These are phyloP conservation scores for Phytopythium aichiense DNA, from an alignment of 352 stramenopile genomes.

Conservation along the genomic window DNA sequence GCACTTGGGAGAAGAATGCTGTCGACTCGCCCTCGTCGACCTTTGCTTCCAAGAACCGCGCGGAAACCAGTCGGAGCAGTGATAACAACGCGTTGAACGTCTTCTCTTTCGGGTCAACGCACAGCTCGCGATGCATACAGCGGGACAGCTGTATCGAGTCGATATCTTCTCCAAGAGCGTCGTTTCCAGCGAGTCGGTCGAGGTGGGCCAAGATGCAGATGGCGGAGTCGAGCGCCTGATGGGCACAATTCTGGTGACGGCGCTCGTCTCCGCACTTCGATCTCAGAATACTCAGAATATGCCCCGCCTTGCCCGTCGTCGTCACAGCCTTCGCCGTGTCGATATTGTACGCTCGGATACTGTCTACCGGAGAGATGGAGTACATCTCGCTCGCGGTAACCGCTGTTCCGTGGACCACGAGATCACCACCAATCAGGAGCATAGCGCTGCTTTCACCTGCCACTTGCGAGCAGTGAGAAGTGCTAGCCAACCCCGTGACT, in stretches of 20 bases:
- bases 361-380: constrained; percentile 27
- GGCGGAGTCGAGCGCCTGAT: constrained; percentile 49
- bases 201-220: constrained; percentile 78
- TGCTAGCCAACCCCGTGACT: constrained; percentile 41
- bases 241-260: constrained; percentile 40
- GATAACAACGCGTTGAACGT: constrained; percentile 60
- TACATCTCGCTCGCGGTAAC: constrained; percentile 21
- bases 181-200: constrained; percentile 69
- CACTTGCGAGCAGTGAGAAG: constrained; percentile 25
- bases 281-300: constrained; percentile 46
- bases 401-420: constrained; percentile 22
- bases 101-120: constrained; percentile 71
- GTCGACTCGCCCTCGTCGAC: constrained; percentile 13
- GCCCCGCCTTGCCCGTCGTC: constrained; percentile 46
- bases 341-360: constrained; percentile 31
- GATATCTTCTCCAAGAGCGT: constrained; percentile 65
- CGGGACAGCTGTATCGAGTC: constrained; percentile 79
- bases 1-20: constrained; percentile 27
- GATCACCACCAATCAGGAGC: constrained; percentile 39
- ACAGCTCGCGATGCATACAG: constrained; percentile 71
- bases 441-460: constrained; percentile 20
- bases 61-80: constrained; percentile 44
- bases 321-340: constrained; percentile 48
- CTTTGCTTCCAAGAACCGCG: constrained; percentile 19
- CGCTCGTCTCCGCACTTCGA: constrained; percentile 29